These are phyloP conservation scores for Suillus decipiens DNA, from an alignment of 768 basidiomycete genomes.

Conservation along the genomic window DNA sequence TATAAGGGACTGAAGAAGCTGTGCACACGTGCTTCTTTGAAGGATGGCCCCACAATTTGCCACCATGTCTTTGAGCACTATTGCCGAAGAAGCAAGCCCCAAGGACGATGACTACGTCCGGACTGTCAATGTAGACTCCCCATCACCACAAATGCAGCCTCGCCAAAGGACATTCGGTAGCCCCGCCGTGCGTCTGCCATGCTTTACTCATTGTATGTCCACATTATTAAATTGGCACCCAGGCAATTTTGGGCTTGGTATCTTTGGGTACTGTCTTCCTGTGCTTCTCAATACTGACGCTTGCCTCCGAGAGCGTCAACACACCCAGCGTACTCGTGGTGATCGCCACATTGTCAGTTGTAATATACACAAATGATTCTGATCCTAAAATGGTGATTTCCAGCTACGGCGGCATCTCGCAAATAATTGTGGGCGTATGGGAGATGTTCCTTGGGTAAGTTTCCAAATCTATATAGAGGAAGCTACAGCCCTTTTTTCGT, in stretches of 20 bases:
- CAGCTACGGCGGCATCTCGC: slow-evolving; percentile 32
- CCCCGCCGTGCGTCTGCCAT: slow-evolving; percentile 17
- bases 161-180: slow-evolving; percentile 27
- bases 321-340: slow-evolving; percentile 27
- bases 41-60: slow-evolving; percentile 5
- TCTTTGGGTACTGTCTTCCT: slow-evolving; percentile 30
- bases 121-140: slow-evolving; percentile 22
- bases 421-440: slow-evolving; percentile 31
- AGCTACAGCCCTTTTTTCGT: slow-evolving; percentile 7
- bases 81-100: slow-evolving; percentile 21
- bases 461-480: neutral
- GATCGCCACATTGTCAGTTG: slow-evolving; percentile 28
- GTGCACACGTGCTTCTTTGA: slow-evolving; percentile 4
- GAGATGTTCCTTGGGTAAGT: slow-evolving; percentile 31
- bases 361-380: neutral
- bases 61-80: slow-evolving; percentile 22
- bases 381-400: slow-evolving; percentile 7
- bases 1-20: slow-evolving; percentile 19
- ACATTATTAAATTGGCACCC: neutral
- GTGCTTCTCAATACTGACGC: slow-evolving; percentile 28
- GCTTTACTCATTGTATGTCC: neutral
- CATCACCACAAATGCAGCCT: slow-evolving; percentile 21
- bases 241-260: slow-evolving; percentile 31
- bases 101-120: slow-evolving; percentile 26
- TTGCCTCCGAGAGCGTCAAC: slow-evolving; percentile 19